Percentiles rank a stretch among this genome's conserved stretches.
These are phyloP conservation scores for Entrophospora sp. DNA, from an alignment of 192 early-diverging fungal genomes.

Conservation along the genomic window DNA sequence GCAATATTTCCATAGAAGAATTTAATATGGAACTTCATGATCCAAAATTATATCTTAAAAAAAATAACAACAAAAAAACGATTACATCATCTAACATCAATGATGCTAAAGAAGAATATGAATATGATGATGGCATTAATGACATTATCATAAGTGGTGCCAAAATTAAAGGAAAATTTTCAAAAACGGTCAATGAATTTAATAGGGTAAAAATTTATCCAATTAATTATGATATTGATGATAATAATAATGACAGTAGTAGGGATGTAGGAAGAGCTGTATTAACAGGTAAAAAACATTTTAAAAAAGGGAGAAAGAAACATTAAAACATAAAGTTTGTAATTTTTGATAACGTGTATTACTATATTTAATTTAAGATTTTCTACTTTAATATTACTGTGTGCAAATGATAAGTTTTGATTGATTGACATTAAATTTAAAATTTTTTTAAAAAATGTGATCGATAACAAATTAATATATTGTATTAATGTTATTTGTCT, in stretches of 20 bases:
- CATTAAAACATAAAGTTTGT: too few species aligned
- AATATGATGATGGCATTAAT: conserved; percentile 26
- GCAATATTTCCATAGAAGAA: conserved; percentile 36
- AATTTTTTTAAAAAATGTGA: too few species aligned
- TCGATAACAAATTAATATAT: too few species aligned
- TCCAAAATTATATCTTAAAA: conserved; percentile 44
- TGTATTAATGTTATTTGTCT: too few species aligned
- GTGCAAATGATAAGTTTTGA: too few species aligned
- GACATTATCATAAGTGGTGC: conserved; percentile 41
- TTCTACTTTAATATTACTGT: too few species aligned
- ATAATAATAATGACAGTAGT: conserved; percentile 36
- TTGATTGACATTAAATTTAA: too few species aligned
- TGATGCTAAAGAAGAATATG: conserved; percentile 40
- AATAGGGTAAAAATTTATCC: conserved; percentile 54
- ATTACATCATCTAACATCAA: conserved; percentile 49
- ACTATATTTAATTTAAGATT: too few species aligned
- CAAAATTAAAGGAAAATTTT: conserved; percentile 29
- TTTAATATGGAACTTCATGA: conserved; percentile 86
- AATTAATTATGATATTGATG: conserved; percentile 40
- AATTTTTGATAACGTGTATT: too few species aligned
- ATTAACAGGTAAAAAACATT: conserved; percentile 43
- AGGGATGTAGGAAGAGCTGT: conserved; percentile 22
- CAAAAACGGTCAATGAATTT: conserved; percentile 31
- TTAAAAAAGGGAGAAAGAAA: conserved; percentile 74
- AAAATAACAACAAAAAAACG: conserved; percentile 33